These are phyloP conservation scores for Calonectria honghensis DNA, from an alignment of 2,329 filamentous ascomycete genomes.

Conservation along the genomic window DNA sequence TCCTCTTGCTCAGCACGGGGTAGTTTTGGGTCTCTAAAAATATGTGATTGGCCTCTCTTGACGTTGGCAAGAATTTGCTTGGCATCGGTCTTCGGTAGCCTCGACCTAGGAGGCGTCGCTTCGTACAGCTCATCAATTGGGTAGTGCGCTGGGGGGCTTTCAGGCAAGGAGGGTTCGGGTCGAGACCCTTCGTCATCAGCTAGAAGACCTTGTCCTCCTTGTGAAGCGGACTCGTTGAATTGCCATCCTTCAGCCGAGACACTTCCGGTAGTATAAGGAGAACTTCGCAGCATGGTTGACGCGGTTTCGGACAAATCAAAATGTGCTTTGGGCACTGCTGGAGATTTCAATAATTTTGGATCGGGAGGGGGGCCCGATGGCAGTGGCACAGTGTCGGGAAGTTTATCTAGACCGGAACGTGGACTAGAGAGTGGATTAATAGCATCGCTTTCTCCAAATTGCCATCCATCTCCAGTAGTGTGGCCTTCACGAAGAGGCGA, in stretches of 20 bases:
- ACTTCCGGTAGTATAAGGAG: conserved; percentile 48
- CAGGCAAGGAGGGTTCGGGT: conserved; percentile 3
- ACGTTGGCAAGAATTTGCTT: neutral
- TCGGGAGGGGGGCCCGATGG: conserved; percentile 25
- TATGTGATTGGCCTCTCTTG: neutral
- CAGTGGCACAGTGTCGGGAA: conserved; percentile 60
- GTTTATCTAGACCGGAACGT: conserved; percentile 44
- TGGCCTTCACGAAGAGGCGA: conserved; percentile 51
- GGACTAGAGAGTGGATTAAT: conserved; percentile 56
- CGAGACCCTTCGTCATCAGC: conserved; percentile 30
- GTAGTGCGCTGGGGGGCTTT: conserved; percentile 44
- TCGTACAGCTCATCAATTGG: conserved; percentile 56
- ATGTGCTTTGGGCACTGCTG: neutral
- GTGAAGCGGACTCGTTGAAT: conserved; percentile 39
- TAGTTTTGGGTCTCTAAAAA: conserved; percentile 17
- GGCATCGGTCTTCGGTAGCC: conserved; percentile 4
- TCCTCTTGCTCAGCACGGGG: conserved; percentile 22
- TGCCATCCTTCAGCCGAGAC: conserved; percentile 46
- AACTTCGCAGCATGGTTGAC: conserved; percentile 58
- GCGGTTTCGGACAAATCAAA: conserved; percentile 62
- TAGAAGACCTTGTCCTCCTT: conserved; percentile 10
- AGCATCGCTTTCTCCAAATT: conserved; percentile 52
- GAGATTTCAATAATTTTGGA: neutral
- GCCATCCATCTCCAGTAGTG: conserved; percentile 44
- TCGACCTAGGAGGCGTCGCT: conserved; percentile 48